phyloP scores from a whole-genome alignment of 305 asterid genomes.

The Ajuga reptans region DNA sequence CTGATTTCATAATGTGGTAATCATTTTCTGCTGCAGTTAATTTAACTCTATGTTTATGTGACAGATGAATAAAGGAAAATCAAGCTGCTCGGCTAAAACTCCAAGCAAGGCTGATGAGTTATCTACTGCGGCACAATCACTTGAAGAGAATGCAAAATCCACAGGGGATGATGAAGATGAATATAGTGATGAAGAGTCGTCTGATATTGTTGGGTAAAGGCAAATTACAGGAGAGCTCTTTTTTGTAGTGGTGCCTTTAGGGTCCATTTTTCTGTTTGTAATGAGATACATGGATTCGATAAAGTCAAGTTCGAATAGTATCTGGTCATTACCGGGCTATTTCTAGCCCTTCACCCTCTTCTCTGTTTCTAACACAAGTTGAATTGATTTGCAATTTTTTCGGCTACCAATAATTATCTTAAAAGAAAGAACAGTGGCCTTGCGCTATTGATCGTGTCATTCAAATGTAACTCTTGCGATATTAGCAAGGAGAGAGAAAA shows the following conservation, averaged over 20 bases:
- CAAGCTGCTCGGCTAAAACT: constrained; percentile 31
- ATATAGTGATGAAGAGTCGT: constrained; percentile 23
- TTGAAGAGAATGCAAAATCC: constrained; percentile 42
- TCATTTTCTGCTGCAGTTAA: not conserved
- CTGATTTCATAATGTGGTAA: not conserved
- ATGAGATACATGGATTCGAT: not conserved
- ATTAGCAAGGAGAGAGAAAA: too few relatives aligned
- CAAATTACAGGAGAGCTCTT: not conserved
- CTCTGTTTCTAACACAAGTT: not conserved
- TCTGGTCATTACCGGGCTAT: not conserved
- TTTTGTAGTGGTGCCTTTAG: constrained; percentile 2
- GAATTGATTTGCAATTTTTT: not conserved
- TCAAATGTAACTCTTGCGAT: not conserved
- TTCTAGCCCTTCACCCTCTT: not conserved
- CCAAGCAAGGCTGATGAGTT: constrained; percentile 44
- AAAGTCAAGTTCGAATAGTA: not conserved
- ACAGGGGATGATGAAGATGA: constrained; percentile 33
- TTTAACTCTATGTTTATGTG: constrained; percentile 11
- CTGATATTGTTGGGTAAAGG: constrained; percentile 19
- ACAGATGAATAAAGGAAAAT: constrained; percentile 78
- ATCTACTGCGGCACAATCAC: constrained; percentile 39
- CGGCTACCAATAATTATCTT: too few relatives aligned
- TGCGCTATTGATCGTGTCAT: not conserved
- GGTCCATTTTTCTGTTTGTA: constrained; percentile 10
- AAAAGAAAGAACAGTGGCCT: not conserved